These are phyloP conservation scores for Candida loeiensis DNA, from an alignment of 805 yeast species.

Conservation along the genomic window DNA sequence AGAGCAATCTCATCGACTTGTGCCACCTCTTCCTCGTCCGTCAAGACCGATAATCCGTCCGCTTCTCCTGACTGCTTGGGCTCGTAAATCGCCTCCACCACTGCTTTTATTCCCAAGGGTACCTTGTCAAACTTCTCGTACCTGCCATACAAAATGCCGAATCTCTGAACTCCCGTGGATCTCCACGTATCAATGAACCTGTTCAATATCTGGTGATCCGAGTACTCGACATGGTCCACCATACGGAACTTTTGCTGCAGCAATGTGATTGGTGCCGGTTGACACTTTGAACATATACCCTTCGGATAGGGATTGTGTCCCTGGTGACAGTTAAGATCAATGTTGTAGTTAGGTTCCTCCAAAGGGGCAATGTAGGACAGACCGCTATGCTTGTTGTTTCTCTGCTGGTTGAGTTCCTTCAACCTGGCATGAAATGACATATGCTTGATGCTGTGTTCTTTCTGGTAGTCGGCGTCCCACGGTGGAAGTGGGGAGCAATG, in stretches of 20 bases:
- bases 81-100: slow-evolving; percentile 90
- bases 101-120: slow-evolving; percentile 91
- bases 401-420: slow-evolving; percentile 63
- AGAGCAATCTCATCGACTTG: slow-evolving; percentile 52
- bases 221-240: slow-evolving; percentile 97
- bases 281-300: slow-evolving; percentile 95
- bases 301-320: slow-evolving; percentile 94
- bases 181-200: slow-evolving; percentile 92
- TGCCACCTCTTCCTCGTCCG: slow-evolving; percentile 47
- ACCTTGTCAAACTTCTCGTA: slow-evolving; percentile 76
- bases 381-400: slow-evolving; percentile 55
- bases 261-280: slow-evolving; percentile 90
- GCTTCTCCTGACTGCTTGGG: slow-evolving; percentile 84
- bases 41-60: slow-evolving; percentile 74
- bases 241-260: slow-evolving; percentile 87
- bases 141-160: slow-evolving; percentile 80
- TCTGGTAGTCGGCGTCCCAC: slow-evolving; percentile 78
- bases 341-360: slow-evolving; percentile 64
- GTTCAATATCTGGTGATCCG: slow-evolving; percentile 69
- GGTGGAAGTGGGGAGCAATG: slow-evolving; percentile 95
- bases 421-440: slow-evolving; percentile 81
- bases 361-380: slow-evolving; percentile 78
- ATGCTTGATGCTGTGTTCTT: slow-evolving; percentile 78
- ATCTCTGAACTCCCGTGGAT: slow-evolving; percentile 77
- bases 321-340: slow-evolving; percentile 59